These are phyloP conservation scores for Fomitopsis palustris DNA, from an alignment of 1,284 basidiomycete species.

Conservation along the genomic window DNA sequence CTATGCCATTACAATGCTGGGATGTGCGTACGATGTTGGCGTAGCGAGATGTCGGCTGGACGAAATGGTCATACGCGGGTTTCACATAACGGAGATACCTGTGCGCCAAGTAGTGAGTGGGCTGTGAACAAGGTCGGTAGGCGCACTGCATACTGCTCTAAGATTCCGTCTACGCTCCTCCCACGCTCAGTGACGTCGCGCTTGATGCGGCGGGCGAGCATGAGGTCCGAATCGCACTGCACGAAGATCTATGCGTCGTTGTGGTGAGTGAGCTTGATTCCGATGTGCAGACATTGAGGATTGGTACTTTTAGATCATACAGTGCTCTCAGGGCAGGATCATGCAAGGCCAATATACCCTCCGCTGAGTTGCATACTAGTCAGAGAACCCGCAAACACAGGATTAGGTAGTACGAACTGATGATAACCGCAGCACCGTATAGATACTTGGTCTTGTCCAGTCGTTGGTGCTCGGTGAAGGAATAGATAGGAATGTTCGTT, in stretches of 20 bases:
- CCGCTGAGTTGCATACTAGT: conserved; percentile 44
- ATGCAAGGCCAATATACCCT: conserved; percentile 91
- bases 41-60: conserved; percentile 82
- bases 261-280: not conserved
- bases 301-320: conserved; percentile 87
- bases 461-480: conserved; percentile 89
- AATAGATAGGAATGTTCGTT: conserved; percentile 90
- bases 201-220: conserved; percentile 91
- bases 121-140: not conserved
- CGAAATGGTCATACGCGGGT: conserved; percentile 92
- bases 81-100: conserved; percentile 92
- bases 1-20: not conserved
- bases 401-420: conserved; percentile 44
- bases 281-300: not conserved
- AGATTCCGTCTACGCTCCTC: conserved; percentile 79
- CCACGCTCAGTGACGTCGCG: conserved; percentile 89
- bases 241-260: conserved; percentile 60
- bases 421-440: conserved; percentile 94
- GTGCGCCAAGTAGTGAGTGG: conserved; percentile 9
- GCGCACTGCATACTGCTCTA: conserved; percentile 70
- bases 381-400: not conserved
- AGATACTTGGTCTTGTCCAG: conserved; percentile 85
- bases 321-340: conserved; percentile 75
- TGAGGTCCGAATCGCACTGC: conserved; percentile 92
- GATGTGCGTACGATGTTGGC: conserved; percentile 76